These are phyloP conservation scores for Isabelozyma heimii DNA, from an alignment of 805 yeast genomes.

Conservation along the genomic window DNA sequence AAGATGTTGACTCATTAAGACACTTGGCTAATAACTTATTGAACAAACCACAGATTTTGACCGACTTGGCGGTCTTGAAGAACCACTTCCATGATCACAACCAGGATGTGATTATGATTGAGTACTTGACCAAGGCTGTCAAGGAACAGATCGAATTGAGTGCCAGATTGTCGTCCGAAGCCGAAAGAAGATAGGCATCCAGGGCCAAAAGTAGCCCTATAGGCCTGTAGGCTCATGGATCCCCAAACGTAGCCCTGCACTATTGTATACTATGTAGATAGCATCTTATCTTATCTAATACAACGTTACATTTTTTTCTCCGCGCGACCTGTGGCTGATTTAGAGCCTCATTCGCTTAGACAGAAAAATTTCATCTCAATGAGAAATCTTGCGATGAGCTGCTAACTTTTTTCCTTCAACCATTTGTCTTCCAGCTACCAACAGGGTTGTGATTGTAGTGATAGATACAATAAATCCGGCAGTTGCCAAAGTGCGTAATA, in stretches of 20 bases:
- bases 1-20: constrained; percentile 62
- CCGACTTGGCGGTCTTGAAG: constrained; percentile 52
- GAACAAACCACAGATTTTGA: constrained; percentile 48
- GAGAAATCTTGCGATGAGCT: background rate
- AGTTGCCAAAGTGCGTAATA: background rate
- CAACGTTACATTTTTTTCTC: background rate
- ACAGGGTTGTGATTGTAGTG: background rate
- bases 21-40: constrained; percentile 57
- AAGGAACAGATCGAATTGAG: constrained; percentile 81
- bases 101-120: constrained; percentile 79
- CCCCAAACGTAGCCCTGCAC: too few relatives aligned
- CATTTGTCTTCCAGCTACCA: too few relatives aligned
- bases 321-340: background rate
- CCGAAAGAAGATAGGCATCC: constrained; percentile 13
- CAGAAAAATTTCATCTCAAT: background rate
- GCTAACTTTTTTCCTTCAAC: too few relatives aligned
- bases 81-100: constrained; percentile 65
- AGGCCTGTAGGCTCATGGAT: too few relatives aligned
- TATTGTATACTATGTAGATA: background rate
- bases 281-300: background rate
- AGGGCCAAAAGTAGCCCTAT: too few relatives aligned
- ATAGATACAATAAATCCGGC: background rate
- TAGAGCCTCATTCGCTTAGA: background rate
- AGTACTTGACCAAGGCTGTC: constrained; percentile 77
- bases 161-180: constrained; percentile 62